A percentile compares a stretch with the other conserved stretches of the same genome.
Conservation (phyloP, 2,329 filamentous ascomycete genomes). For the Hypoxylon sp. region DNA sequence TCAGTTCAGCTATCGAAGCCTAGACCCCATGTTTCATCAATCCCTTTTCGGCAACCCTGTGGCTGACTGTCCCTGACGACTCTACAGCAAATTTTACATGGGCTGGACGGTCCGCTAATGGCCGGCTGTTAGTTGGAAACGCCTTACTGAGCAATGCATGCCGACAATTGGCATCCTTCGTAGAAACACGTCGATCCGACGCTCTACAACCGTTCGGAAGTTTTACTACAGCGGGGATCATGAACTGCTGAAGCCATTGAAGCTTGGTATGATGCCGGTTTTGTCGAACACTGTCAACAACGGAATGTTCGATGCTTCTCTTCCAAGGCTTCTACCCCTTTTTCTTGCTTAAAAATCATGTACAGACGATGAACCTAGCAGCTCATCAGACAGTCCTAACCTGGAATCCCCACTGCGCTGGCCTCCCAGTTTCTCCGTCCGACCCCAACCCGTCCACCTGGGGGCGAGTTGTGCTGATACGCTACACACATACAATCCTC, state of each 20-base stretch:
- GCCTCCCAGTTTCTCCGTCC: constrained; percentile 34
- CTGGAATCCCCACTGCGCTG: constrained; percentile 11
- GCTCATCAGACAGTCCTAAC: constrained; percentile 25
- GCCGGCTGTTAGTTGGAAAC: constrained; percentile 11
- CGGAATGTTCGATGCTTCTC: constrained; percentile 22
- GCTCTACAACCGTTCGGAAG: constrained; percentile 28
- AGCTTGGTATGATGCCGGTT: constrained; percentile 27
- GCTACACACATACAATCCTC: constrained; percentile 22
- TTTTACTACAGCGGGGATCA: constrained; percentile 36
- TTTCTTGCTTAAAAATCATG: constrained; percentile 13
- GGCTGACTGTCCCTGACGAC: constrained; percentile 19
- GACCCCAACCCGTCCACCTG: constrained; percentile 38
- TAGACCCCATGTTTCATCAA: constrained; percentile 47
- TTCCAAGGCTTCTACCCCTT: constrained; percentile 19
- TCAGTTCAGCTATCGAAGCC: constrained; percentile 22
- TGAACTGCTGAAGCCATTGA: constrained; percentile 31
- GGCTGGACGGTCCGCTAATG: constrained; percentile 21
- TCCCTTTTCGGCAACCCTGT: constrained; percentile 37
- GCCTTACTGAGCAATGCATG: constrained; percentile 15
- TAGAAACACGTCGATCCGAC: constrained; percentile 42
- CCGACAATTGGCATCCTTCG: constrained; percentile 18
- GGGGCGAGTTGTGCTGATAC: constrained; percentile 18
- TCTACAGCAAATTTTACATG: constrained; percentile 27
- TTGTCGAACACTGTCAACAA: constrained; percentile 11
- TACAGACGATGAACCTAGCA: constrained; percentile 17